phyloP scores from a whole-genome alignment of 2,329 filamentous ascomycete genomes.

The Tolypocladium album region DNA sequence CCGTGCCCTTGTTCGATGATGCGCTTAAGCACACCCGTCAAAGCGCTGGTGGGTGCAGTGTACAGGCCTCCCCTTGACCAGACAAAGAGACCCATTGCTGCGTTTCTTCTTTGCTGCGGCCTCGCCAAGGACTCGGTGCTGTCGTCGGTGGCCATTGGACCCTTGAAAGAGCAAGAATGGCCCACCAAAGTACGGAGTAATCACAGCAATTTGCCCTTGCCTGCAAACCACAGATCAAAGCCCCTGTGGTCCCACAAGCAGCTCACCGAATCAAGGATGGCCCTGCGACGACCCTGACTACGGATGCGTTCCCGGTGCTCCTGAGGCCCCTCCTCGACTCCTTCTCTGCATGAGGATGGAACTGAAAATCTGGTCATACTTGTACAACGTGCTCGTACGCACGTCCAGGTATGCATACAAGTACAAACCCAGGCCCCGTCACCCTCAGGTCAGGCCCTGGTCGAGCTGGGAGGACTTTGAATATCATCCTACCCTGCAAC shows the following conservation, averaged over 20 bases:
- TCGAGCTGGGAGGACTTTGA: not conserved
- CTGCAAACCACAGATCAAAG: not conserved
- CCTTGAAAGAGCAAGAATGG: not conserved
- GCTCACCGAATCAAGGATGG: not conserved
- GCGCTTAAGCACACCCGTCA: not conserved
- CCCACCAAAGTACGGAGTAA: not conserved
- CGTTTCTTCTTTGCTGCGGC: not conserved
- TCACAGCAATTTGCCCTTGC: not conserved
- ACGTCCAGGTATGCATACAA: not conserved
- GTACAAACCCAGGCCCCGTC: not conserved
- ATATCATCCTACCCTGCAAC: not conserved
- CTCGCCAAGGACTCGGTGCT: not conserved
- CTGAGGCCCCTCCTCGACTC: not conserved
- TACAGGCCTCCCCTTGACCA: not conserved
- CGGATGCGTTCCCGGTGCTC: not conserved
- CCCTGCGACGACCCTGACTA: not conserved
- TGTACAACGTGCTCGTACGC: too few species aligned
- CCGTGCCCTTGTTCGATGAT: not conserved
- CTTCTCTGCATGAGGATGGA: not conserved
- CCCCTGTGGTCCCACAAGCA: not conserved
- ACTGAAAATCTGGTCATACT: not conserved
- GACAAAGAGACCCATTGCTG: not conserved
- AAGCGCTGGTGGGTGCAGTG: not conserved
- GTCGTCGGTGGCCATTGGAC: too few species aligned
- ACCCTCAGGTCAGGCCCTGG: too few species aligned